Evolutionary conservation across 2,329 filamentous ascomycete species (phyloP), one percentile per base, ranked within the genome.

Genomic region (Sporothrix mexicana): DNA sequence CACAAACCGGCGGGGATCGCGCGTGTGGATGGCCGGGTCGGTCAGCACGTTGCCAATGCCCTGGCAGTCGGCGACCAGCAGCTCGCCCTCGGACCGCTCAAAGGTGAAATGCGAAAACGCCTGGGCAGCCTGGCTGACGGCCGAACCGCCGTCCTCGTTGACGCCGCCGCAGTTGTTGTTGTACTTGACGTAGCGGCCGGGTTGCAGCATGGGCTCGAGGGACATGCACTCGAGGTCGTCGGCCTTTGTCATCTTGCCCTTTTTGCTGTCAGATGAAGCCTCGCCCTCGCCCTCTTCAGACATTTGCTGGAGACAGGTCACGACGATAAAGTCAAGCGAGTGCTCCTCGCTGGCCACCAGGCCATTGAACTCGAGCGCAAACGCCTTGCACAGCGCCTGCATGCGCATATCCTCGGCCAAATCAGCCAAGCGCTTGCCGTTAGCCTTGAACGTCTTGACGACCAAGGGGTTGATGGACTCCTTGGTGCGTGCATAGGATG

Each of bases 61-160:
- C 72, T 83, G 82, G 0, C 83, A 74, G 74, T 83, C 81, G 59
- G 71, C 75, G 8, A 83, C 79, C 0, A 83, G 41, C 45, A 83
- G 78, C 15, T 73, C 72, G n/a, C 81, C 82, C 67, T 74, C 74
- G 0, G 82, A 83, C 0, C 82, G 79, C 76, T 83, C 82, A 59
- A 82, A 83, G 1, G 82, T 83, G 55, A 83, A 83, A 71, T 84
- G 82, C 0, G 81, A 83, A 72, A 84, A 84, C 0, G 81, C 82
- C 57, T 83, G 82, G 0, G 82, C 81, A 1, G 78, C 77, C 20
- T 77, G 71, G 70, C 79, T 80, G 74, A 77, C 77, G 6, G 72
- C 73, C 41, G 49, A 23, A n/a, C 77, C 74, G 1, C 75, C 30
- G 70, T 53, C 53, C n/a, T 59, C 7, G 59, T 59, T 53, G 20